Conservation (phyloP, 495 filamentous ascomycete genomes). For the Bryoglossum gracile region DNA sequence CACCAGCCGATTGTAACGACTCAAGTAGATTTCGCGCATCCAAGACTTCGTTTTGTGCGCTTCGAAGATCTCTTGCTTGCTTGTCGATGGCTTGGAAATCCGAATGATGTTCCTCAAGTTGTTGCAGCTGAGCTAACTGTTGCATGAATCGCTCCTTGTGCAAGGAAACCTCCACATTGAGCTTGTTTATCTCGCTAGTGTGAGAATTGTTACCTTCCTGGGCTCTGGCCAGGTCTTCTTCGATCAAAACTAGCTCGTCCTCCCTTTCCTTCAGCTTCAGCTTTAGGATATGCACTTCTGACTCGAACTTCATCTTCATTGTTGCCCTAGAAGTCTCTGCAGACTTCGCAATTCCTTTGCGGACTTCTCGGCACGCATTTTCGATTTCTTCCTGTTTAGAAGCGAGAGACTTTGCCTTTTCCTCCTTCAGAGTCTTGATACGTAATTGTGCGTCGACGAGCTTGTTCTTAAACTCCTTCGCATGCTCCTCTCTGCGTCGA, state of each 20-base stretch:
- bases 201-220: constrained; percentile 7
- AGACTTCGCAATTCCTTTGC: constrained; percentile 16
- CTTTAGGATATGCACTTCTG: constrained; percentile 18
- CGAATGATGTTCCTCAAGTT: constrained; percentile 16
- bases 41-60: too few relatives aligned
- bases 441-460: constrained; percentile 18
- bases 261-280: constrained; percentile 15
- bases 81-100: constrained; percentile 2
- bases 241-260: not conserved
- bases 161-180: constrained; percentile 12
- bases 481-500: constrained; percentile 16
- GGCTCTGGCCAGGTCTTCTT: constrained; percentile 13
- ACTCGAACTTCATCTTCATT: constrained; percentile 20
- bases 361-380: constrained; percentile 10
- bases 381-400: constrained; percentile 2
- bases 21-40: too few relatives aligned
- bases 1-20: not conserved
- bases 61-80: constrained; percentile 14
- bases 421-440: constrained; percentile 14
- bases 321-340: constrained; percentile 7
- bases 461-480: constrained; percentile 21
- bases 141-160: constrained; percentile 23
- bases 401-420: constrained; percentile 11
- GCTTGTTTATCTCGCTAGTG: constrained; percentile 13
- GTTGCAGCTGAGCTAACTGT: constrained; percentile 21